These are phyloP conservation scores for Blastobotrys attinorum DNA, from an alignment of 805 yeast species.

Conservation along the genomic window DNA sequence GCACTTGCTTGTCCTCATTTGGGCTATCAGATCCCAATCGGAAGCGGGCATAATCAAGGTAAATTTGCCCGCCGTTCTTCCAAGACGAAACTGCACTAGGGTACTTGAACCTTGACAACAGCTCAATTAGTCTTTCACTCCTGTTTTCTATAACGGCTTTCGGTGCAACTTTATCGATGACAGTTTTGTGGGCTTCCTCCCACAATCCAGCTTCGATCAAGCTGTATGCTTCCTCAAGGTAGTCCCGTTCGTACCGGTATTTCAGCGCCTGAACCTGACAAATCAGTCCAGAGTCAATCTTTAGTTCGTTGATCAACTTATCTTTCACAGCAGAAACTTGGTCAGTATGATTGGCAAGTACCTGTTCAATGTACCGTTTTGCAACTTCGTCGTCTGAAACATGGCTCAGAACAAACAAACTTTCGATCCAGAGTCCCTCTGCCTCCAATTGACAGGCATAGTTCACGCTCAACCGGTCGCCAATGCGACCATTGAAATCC, in stretches of 20 bases:
- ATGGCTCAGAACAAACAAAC: constrained; percentile 58
- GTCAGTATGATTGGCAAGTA: constrained; percentile 19
- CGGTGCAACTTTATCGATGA: constrained; percentile 64
- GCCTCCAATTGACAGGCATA: constrained; percentile 47
- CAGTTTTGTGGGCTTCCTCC: constrained; percentile 54
- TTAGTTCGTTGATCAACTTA: constrained; percentile 6
- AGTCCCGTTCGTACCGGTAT: constrained; percentile 42
- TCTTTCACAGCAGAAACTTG: constrained; percentile 6
- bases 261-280: constrained; percentile 54
- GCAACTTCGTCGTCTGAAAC: constrained; percentile 41
- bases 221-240: constrained; percentile 51
- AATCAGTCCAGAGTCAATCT: constrained; percentile 41
- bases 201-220: constrained; percentile 53
- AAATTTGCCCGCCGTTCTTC: constrained; percentile 31
- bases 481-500: constrained; percentile 16
- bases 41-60: constrained; percentile 24
- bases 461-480: constrained; percentile 33
- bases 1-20: constrained; percentile 3
- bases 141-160: constrained; percentile 47
- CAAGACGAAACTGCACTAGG: constrained; percentile 21
- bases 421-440: constrained; percentile 45
- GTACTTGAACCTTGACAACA: constrained; percentile 20
- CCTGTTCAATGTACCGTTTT: constrained; percentile 32
- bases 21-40: constrained; percentile 4
- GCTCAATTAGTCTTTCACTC: constrained; percentile 14